A percentile compares a stretch with the other conserved stretches of the same genome.
phyloP scores from a whole-genome alignment of 805 yeast genomes.

The Spathaspora sp. region DNA sequence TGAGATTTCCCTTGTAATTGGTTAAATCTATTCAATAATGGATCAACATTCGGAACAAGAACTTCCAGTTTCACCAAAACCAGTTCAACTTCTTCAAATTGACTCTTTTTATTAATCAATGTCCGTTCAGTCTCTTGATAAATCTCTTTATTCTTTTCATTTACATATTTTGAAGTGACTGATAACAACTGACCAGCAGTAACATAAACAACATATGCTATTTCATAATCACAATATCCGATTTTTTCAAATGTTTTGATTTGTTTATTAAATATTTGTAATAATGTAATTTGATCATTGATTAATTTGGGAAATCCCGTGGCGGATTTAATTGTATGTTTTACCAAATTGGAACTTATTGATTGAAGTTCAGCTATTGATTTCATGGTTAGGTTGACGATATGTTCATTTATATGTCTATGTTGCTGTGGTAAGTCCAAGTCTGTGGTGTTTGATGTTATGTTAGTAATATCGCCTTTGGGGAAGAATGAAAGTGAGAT shows the following conservation, averaged over 20 bases:
- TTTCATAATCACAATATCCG: slow-evolving; percentile 36
- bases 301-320: slow-evolving; percentile 14
- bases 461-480: neutral
- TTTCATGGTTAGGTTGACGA: neutral
- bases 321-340: neutral
- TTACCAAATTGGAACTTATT: neutral
- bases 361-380: slow-evolving; percentile 6
- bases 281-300: slow-evolving; percentile 24
- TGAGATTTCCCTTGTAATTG: neutral
- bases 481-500: neutral
- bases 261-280: slow-evolving; percentile 34
- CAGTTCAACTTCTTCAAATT: slow-evolving; percentile 6
- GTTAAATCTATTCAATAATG: slow-evolving; percentile 1
- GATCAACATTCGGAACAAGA: neutral
- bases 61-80: neutral
- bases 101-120: slow-evolving; percentile 11
- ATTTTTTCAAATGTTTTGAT: slow-evolving; percentile 19
- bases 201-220: slow-evolving; percentile 27
- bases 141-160: slow-evolving; percentile 15
- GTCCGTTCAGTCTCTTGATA: slow-evolving; percentile 10
- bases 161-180: slow-evolving; percentile 1
- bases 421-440: too few species aligned
- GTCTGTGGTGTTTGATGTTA: neutral
- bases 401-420: neutral
- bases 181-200: slow-evolving; percentile 12